A percentile compares a stretch with the other conserved stretches of the same genome.
Evolutionary conservation across 345 rosid species (phyloP).

Genomic region (Microthlaspi erraticum): DNA sequence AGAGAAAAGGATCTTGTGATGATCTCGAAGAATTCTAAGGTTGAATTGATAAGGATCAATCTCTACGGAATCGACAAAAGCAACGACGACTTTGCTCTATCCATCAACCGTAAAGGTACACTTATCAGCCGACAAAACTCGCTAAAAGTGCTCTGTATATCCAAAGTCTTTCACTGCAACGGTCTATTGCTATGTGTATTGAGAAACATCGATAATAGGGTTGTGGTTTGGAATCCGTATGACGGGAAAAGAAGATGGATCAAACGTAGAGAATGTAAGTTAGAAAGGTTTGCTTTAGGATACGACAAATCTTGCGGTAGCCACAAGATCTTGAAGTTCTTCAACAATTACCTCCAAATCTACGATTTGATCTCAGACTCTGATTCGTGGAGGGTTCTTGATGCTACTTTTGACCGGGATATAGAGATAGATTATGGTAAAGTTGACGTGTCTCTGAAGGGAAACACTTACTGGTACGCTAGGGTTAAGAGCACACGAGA

Average conservation of each 20-base stretch:
- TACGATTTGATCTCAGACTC: neutral
- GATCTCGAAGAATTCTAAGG: too few species aligned
- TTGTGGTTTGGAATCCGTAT: conserved; percentile 28
- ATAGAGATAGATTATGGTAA: neutral
- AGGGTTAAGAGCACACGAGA: too few species aligned
- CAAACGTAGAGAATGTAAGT: neutral
- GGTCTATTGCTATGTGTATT: conserved; percentile 5
- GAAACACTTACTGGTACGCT: neutral
- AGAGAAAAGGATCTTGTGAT: neutral
- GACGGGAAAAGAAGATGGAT: conserved; percentile 19
- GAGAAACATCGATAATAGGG: neutral
- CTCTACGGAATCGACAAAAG: too few species aligned
- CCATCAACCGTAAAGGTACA: neutral
- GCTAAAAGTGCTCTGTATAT: neutral
- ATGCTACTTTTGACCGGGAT: neutral
- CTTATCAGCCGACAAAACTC: neutral
- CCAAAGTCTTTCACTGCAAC: neutral
- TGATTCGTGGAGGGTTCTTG: too few species aligned
- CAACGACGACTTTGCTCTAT: too few species aligned
- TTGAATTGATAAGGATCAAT: too few species aligned
- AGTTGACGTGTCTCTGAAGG: neutral
- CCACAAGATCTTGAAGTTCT: conserved; percentile 21
- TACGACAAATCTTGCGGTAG: conserved; percentile 7
- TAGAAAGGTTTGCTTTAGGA: neutral
- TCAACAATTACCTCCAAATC: neutral